These are phyloP conservation scores for Elongisporangium prolatum DNA, from an alignment of 352 stramenopile genomes.

Conservation along the genomic window DNA sequence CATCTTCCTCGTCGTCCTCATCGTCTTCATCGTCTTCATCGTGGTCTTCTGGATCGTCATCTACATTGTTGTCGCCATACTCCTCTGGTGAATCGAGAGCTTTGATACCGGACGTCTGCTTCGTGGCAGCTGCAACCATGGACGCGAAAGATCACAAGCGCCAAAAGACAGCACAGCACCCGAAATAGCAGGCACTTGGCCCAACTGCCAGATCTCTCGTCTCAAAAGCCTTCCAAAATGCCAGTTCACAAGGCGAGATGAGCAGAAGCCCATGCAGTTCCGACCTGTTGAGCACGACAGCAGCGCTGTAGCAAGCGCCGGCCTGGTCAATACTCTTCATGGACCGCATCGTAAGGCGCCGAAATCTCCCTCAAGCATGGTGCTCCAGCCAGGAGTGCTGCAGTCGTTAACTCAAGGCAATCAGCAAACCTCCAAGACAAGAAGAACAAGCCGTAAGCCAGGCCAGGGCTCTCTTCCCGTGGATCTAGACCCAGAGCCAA, in stretches of 20 bases:
- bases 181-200: background rate
- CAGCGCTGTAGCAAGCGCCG: background rate
- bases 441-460: background rate
- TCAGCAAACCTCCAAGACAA: background rate
- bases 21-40: background rate
- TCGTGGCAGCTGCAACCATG: background rate
- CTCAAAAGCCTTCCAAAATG: background rate
- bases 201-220: background rate
- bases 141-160: background rate
- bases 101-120: background rate
- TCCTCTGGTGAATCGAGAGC: background rate
- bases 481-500: slow-evolving; percentile 27
- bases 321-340: background rate
- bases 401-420: background rate
- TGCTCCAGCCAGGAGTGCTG: background rate
- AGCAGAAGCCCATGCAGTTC: background rate
- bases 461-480: slow-evolving; percentile 3
- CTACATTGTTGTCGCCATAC: background rate
- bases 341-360: background rate
- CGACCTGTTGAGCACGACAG: background rate
- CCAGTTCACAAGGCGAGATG: background rate
- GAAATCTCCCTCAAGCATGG: background rate
- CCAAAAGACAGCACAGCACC: background rate
- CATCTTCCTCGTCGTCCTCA: background rate
- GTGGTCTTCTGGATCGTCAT: background rate